Conservation (phyloP, 139 green algal genomes). For the Closterium sp. region DNA sequence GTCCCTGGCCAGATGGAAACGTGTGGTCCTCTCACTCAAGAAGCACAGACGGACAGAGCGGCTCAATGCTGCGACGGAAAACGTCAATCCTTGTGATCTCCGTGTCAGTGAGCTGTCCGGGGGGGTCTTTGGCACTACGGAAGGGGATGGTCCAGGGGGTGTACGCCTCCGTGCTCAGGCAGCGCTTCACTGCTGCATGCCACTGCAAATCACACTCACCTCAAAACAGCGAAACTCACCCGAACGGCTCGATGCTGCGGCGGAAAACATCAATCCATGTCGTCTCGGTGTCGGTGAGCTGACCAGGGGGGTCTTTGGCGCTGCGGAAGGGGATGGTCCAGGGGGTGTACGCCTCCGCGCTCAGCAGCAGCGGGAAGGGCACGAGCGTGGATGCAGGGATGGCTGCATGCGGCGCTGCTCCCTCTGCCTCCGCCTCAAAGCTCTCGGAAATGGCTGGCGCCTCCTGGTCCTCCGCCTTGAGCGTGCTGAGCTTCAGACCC, state of each 20-base stretch:
- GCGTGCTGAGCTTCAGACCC: not conserved
- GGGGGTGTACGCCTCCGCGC: conserved; percentile 10
- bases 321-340: conserved; percentile 32
- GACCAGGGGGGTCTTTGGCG: not conserved
- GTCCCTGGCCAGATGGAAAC: not conserved
- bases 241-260: conserved; percentile 39
- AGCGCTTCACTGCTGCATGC: no score
- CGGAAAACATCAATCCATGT: conserved; percentile 50
- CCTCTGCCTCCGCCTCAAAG: not conserved
- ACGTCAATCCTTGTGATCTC: conserved; percentile 46
- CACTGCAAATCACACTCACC: no score
- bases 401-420: not conserved
- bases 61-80: conserved; percentile 44
- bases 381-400: conserved; percentile 24
- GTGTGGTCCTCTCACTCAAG: not conserved
- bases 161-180: not conserved
- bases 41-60: not conserved
- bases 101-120: not conserved
- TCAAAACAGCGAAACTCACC: conserved; percentile 42
- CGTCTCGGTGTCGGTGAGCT: conserved; percentile 10
- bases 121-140: not conserved
- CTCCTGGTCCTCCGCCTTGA: not conserved
- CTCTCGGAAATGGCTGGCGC: not conserved
- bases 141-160: conserved; percentile 33
- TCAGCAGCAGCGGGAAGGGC: conserved; percentile 29